Percentiles rank a stretch among this genome's conserved stretches.
These are phyloP conservation scores for Aphanomyces astaci DNA, from an alignment of 352 stramenopile genomes.

Conservation along the genomic window DNA sequence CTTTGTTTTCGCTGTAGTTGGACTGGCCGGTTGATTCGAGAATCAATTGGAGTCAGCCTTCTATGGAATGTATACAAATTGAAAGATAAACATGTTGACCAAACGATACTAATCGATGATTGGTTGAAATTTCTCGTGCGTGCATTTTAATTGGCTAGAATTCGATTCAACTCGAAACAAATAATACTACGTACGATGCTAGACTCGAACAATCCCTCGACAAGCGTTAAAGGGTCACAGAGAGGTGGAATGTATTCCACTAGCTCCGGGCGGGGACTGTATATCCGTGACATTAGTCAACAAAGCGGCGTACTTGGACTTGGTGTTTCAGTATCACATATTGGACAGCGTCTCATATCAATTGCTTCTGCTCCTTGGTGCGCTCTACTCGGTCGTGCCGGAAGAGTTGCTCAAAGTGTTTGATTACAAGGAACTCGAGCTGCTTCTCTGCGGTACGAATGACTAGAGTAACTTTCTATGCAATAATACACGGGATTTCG, in stretches of 20 bases:
- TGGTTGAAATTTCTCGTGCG: too few species aligned
- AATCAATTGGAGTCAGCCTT: too few species aligned
- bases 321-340: conserved; percentile 93
- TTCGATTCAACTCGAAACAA: too few species aligned
- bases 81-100: too few species aligned
- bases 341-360: conserved; percentile 89
- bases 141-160: too few species aligned
- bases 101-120: too few species aligned
- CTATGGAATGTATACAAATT: too few species aligned
- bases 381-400: conserved; percentile 96
- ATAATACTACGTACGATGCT: too few species aligned
- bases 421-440: conserved; percentile 97
- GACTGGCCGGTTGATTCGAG: too few species aligned
- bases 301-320: conserved; percentile 89
- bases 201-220: not conserved
- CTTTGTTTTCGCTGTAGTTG: too few species aligned
- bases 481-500: not conserved
- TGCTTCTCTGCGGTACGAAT: conserved; percentile 91
- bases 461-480: not conserved
- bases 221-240: not conserved
- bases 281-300: conserved; percentile 94
- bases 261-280: conserved; percentile 64
- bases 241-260: conserved; percentile 32
- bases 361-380: conserved; percentile 75
- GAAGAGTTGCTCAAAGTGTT: conserved; percentile 95